A percentile compares a stretch with the other conserved stretches of the same genome.
These are phyloP conservation scores for Trichoderma sp. DNA, from an alignment of 2,329 filamentous ascomycete species.

Conservation along the genomic window DNA sequence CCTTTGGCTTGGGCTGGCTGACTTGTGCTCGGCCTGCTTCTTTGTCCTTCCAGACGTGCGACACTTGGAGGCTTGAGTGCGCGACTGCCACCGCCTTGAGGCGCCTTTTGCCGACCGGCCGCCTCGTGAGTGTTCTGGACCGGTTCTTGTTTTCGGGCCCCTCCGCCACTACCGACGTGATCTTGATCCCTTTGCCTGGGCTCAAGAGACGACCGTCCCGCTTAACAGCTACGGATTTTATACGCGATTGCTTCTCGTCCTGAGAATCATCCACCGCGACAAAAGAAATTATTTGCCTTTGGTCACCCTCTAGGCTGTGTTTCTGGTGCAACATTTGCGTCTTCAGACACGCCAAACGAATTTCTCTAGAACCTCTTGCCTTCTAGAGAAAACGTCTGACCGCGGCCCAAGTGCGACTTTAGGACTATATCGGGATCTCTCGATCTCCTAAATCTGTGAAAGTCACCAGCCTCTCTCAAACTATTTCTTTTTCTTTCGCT, in stretches of 20 bases:
- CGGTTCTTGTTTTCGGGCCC: conserved; percentile 14
- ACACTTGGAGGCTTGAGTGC: conserved; percentile 18
- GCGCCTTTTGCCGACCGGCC: conserved; percentile 24
- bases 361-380: neutral
- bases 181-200: conserved; percentile 28
- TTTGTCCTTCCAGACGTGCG: conserved; percentile 21
- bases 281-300: neutral
- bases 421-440: conserved; percentile 26
- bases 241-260: conserved; percentile 10
- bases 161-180: conserved; percentile 30
- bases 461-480: conserved; percentile 31
- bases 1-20: conserved; percentile 11
- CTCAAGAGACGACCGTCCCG: conserved; percentile 30
- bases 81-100: conserved; percentile 26
- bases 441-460: conserved; percentile 29
- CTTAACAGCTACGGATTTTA: conserved; percentile 24
- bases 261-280: neutral
- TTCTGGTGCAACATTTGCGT: conserved; percentile 9
- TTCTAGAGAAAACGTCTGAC: conserved; percentile 22
- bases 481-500: conserved; percentile 37
- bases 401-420: conserved; percentile 32
- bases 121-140: conserved; percentile 20
- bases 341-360: neutral
- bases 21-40: conserved; percentile 23
- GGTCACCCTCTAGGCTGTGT: neutral